Percentiles rank a stretch among this genome's conserved stretches.
Conservation (phyloP, 2,329 filamentous ascomycete genomes). For the Exophiala sideris region DNA sequence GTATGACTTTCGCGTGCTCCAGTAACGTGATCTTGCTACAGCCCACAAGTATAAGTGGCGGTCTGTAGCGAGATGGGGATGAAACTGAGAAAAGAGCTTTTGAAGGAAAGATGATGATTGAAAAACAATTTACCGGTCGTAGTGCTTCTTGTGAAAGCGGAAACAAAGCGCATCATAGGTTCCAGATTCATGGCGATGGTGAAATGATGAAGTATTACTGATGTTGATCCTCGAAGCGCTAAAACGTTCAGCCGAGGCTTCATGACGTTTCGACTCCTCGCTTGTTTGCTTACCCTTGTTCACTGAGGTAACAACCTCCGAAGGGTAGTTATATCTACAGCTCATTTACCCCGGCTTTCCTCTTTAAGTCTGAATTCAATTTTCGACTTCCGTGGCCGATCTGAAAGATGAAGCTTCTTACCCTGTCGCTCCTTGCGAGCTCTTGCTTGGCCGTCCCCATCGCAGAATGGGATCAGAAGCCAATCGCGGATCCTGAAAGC, state of each 20-base stretch:
- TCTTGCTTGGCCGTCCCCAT: conserved; percentile 17
- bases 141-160: not conserved
- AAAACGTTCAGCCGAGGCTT: conserved; percentile 15
- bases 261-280: not conserved
- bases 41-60: not conserved
- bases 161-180: not conserved
- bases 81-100: not conserved
- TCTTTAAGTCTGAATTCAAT: not conserved
- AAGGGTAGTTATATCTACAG: conserved; percentile 3
- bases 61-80: not conserved
- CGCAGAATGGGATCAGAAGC: conserved; percentile 40
- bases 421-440: conserved; percentile 18
- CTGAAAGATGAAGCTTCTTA: conserved; percentile 14
- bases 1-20: not conserved
- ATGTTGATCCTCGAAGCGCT: not conserved
- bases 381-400: not conserved
- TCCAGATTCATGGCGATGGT: conserved; percentile 4
- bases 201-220: not conserved
- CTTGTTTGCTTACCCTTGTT: not conserved
- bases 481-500: conserved; percentile 7
- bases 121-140: conserved; percentile 19
- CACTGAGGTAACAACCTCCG: not conserved
- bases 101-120: not conserved
- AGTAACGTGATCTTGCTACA: not conserved
- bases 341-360: not conserved